These are phyloP conservation scores for Helianthus annuus DNA, from an alignment of 129 eudicot genomes.

Conservation along the genomic window HanXRQr2.0-SUNRISE NC_035446.2:87167779-87168278, in stretches of 20 bases:
- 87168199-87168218: slow-evolving; percentile 15
- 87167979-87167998: slow-evolving; percentile 20
- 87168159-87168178: slow-evolving; percentile 3
- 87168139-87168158: slow-evolving; percentile 33
- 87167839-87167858: slow-evolving; percentile 74
- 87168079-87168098: not conserved
- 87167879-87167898: slow-evolving; percentile 52
- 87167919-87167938: slow-evolving; percentile 12
- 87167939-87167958: slow-evolving; percentile 12
- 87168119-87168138: slow-evolving; percentile 11
- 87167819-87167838: slow-evolving; percentile 40
- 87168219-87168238: slow-evolving; percentile 13
- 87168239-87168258: slow-evolving; percentile 8
- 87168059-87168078: slow-evolving; percentile 21
- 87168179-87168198: slow-evolving; percentile 13
- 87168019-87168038: slow-evolving; percentile 43
- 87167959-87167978: slow-evolving; percentile 12
- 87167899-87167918: slow-evolving; percentile 10
- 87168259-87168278: slow-evolving; percentile 17
- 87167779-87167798: slow-evolving; percentile 36
- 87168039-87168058: slow-evolving; percentile 26
- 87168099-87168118: slow-evolving; percentile 20
- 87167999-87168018: slow-evolving; percentile 32
- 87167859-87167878: slow-evolving; percentile 68
- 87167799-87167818: slow-evolving; percentile 44